These are phyloP conservation scores for Lentinula edodes DNA, from an alignment of 768 basidiomycete species.

Conservation along the genomic window DNA sequence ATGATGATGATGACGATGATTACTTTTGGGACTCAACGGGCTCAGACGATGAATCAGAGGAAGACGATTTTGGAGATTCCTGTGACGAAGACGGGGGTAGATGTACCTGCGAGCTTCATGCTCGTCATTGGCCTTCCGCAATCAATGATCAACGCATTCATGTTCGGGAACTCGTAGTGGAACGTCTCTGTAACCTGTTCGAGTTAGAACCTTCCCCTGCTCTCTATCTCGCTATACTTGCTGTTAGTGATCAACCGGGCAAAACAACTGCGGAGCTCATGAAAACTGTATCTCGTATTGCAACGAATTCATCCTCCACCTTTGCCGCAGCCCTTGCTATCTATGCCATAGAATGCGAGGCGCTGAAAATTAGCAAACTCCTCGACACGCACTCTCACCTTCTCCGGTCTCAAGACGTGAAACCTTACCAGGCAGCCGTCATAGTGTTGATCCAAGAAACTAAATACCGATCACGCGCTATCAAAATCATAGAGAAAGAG, in stretches of 20 bases:
- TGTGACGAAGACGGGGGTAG: constrained; percentile 10
- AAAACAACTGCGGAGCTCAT: constrained; percentile 14
- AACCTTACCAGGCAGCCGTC: constrained; percentile 28
- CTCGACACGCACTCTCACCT: constrained; percentile 31
- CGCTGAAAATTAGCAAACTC: constrained; percentile 21
- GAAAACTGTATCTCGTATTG: constrained; percentile 20
- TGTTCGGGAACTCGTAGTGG: constrained; percentile 26
- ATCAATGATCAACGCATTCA: constrained; percentile 29
- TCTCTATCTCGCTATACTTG: constrained; percentile 25
- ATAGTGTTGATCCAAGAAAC: constrained; percentile 15
- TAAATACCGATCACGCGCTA: constrained; percentile 12
- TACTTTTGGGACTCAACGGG: background rate
- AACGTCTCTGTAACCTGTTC: constrained; percentile 28
- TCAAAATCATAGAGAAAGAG: constrained; percentile 31
- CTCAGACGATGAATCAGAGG: background rate
- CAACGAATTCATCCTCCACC: constrained; percentile 27
- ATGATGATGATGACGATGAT: background rate
- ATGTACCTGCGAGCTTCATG: constrained; percentile 20
- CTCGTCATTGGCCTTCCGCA: constrained; percentile 30
- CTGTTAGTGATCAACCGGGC: constrained; percentile 16
- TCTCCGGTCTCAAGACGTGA: constrained; percentile 36
- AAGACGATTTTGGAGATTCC: background rate
- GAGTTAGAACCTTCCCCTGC: constrained; percentile 22
- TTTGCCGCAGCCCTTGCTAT: constrained; percentile 36
- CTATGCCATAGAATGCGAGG: constrained; percentile 22